Percentiles rank a stretch among this genome's conserved stretches.
phyloP scores from a whole-genome alignment of 768 basidiomycete genomes.

The Suillus occidentalis region DNA sequence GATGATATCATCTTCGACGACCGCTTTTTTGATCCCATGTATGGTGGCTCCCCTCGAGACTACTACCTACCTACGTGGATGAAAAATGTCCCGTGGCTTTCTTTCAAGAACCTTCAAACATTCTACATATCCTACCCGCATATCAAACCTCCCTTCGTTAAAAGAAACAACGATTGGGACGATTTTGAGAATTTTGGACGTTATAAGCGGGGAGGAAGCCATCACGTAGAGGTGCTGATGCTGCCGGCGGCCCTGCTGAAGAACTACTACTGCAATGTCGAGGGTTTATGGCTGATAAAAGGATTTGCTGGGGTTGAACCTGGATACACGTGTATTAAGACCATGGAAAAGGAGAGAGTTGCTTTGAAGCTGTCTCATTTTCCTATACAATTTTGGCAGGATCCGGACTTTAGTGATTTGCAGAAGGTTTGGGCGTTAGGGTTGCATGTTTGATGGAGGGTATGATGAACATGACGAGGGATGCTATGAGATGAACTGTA shows the following conservation, averaged over 20 bases:
- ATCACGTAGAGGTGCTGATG: not conserved
- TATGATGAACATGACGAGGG: not conserved
- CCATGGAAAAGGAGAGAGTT: not conserved
- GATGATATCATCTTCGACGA: not conserved
- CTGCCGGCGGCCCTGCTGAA: not conserved
- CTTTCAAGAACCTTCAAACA: not conserved
- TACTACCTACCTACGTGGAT: not conserved
- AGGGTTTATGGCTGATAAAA: not conserved
- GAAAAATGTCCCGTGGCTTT: not conserved
- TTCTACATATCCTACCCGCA: not conserved
- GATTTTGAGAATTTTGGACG: no score
- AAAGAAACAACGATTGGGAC: accelerated
- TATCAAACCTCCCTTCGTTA: not conserved
- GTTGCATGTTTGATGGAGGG: not conserved
- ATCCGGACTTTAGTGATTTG: not conserved
- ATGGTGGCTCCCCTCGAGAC: not conserved
- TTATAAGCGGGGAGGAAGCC: not conserved
- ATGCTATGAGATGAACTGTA: not conserved
- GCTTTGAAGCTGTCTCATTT: not conserved
- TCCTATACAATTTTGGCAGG: not conserved
- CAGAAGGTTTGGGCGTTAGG: not conserved
- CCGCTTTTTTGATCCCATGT: not conserved
- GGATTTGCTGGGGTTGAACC: not conserved
- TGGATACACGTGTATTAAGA: not conserved
- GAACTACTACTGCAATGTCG: not conserved